These are phyloP conservation scores for Cytospora paraplurivora DNA, from an alignment of 2,329 filamentous ascomycete species.

Conservation along the genomic window DNA sequence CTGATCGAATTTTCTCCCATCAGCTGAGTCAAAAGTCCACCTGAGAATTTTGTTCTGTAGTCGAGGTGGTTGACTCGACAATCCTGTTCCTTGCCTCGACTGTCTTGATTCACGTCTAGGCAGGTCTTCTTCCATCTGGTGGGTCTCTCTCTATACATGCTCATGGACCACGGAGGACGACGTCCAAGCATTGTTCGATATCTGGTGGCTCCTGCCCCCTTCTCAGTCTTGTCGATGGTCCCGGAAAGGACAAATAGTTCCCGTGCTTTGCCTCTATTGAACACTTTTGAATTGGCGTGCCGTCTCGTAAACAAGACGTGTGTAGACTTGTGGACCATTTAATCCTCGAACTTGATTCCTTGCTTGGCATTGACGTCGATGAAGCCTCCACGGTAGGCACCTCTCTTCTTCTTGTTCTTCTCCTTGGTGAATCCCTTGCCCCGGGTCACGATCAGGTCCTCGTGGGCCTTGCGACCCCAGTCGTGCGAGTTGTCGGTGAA, in stretches of 20 bases:
- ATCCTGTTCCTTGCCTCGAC: neutral
- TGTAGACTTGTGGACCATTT: slow-evolving; percentile 35
- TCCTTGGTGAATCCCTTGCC: slow-evolving; percentile 99
- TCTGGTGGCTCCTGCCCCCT: neutral
- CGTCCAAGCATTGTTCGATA: neutral
- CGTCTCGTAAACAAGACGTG: neutral
- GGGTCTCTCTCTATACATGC: too few relatives aligned
- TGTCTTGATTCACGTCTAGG: neutral
- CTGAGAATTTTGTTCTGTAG: neutral
- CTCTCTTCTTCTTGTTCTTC: slow-evolving; percentile 98
- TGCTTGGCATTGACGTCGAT: slow-evolving; percentile 84
- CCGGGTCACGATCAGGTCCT: slow-evolving; percentile 85
- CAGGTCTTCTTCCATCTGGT: too few relatives aligned
- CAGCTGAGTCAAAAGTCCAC: neutral
- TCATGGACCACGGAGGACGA: neutral
- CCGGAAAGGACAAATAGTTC: neutral
- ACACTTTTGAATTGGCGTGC: neutral
- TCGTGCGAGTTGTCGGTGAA: slow-evolving; percentile 71
- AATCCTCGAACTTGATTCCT: slow-evolving; percentile 94
- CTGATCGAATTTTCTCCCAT: neutral
- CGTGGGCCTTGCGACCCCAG: slow-evolving; percentile 86
- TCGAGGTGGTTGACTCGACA: neutral
- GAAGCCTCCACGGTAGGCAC: slow-evolving; percentile 83
- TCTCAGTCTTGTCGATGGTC: neutral
- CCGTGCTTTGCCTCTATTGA: neutral